Base-by-base conservation (phyloP, 176 grass and related monocot species). In the Phoenix dactylifera region DNA sequence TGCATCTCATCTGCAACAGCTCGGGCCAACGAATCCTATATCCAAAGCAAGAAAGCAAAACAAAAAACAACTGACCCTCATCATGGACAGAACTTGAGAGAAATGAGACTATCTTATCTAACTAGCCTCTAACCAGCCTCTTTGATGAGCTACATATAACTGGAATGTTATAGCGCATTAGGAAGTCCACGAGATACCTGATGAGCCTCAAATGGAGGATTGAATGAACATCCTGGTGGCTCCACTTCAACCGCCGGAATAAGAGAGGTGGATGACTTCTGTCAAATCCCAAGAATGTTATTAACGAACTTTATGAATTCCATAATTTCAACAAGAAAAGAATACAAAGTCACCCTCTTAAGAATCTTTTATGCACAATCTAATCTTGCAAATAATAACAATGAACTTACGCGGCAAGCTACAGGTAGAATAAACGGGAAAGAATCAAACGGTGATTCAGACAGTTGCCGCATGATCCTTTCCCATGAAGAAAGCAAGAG, bases 241-340 rank as follows among this genome's bases (percentile, higher is more conserved):
- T 98, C 87, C 56, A 92, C 77, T 91, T 98, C 87, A 25, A 98
- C 88, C 16, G 88, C 84, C 12, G 93, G 87, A 80, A 98, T 79
- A 51, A 76, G 48, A 35, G 70, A 72, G 70, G 60, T 62, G 29
- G 52, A 64, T 51, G 59, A 72, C 50, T 69, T 85, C 89, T 89
- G 85, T 35, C 55, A 76, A 25, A 56, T 63, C 50, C 69, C 23
- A 66, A 55, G 3, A 68, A 69, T n/a, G 16, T 24, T 65, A 65
- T 15, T 65, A 15, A 5, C 23, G 15, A 64, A 64, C 51, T 24
- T 5, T 62, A 7, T 12, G 44, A 24, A 22, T 19, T 57, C 59
- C 1, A 76, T 24, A 72, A 1, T 57, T 39, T 63, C 35, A 55
- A 44, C 35, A 44, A 44, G 9, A 6, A 44, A 44, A 44, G 2